A percentile compares a stretch with the other conserved stretches of the same genome.
These are phyloP conservation scores for Salix arbutifolia DNA, from an alignment of 345 rosid species.

Conservation along the genomic window DNA sequence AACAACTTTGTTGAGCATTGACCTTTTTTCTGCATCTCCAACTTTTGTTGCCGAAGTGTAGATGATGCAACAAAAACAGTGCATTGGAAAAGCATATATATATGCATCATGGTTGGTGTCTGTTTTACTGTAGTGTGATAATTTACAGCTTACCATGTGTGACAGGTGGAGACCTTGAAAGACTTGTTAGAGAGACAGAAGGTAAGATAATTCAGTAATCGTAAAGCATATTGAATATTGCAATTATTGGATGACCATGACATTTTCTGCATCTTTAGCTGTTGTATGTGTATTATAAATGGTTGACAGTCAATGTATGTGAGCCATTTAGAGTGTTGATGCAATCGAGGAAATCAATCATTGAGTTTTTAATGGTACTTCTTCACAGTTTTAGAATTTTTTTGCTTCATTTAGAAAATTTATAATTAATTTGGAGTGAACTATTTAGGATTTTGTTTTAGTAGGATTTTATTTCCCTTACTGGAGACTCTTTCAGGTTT, in stretches of 20 bases:
- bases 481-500: too few relatives aligned
- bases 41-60: background rate
- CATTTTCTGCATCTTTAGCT: background rate
- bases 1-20: background rate
- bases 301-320: too few relatives aligned
- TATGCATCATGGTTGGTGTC: background rate
- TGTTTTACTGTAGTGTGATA: background rate
- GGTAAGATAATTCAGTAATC: slow-evolving; percentile 36
- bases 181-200: slow-evolving; percentile 75
- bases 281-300: too few relatives aligned
- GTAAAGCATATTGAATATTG: background rate
- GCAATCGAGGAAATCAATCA: too few relatives aligned
- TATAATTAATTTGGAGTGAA: too few relatives aligned
- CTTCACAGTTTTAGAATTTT: too few relatives aligned
- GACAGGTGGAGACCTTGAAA: slow-evolving; percentile 71
- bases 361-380: too few relatives aligned
- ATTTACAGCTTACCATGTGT: slow-evolving; percentile 7
- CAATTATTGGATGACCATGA: background rate
- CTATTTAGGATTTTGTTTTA: too few relatives aligned
- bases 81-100: background rate
- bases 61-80: background rate
- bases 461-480: too few relatives aligned
- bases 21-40: background rate
- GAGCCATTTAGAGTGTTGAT: too few relatives aligned
- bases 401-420: too few relatives aligned